Base-by-base conservation (phyloP, 2,329 filamentous ascomycete species). In the Diaporthe velutina region DNA sequence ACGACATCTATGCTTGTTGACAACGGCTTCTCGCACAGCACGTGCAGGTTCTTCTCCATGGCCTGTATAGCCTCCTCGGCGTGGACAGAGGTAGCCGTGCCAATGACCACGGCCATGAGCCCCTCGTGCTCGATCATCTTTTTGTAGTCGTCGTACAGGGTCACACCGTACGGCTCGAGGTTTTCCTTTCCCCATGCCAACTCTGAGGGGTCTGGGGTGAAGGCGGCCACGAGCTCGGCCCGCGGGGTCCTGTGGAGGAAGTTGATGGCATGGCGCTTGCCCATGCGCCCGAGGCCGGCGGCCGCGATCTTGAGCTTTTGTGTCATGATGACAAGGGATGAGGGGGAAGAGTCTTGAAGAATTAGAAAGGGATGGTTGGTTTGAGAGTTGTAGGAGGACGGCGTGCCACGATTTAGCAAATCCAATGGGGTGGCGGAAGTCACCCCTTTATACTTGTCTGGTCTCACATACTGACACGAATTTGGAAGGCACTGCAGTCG, bases 11-110 rank as follows among this genome's bases (percentile, higher is more conserved):
- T 84, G 72, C 85, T 89, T 0, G 90, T 93, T 48, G 86, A 88
- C 40, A 91, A 79, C 1, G 89, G 90, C 83, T 91, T 91, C 83
- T 92, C 90, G 77, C 89, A 91, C 19, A 91, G 81, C 0, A 91
- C 89, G 77, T 92, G 90, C 77, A 88, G 85, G 60, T 87, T 85
- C 10, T 84, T 84, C 61, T 88, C 80, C 71, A 92, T 90, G 13
- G 89, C 89, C 77, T 87, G 85, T 78, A 90, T 88, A 1, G 89
- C 86, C 77, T 92, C 88, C 77, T 89, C 84, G 0, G 89, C 89
- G 77, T 92, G 90, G 17, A 87, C 89, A 0, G 88, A 88, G 17
- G 88, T 89, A 1, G 85, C 77, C 70, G 81, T 83, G 9, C 81
- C 81, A 48, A 86, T 80, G 13, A 85, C 82, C 1, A 88, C 84